phyloP scores from a whole-genome alignment of 257 asterid species.

The Striga asiatica region DNA sequence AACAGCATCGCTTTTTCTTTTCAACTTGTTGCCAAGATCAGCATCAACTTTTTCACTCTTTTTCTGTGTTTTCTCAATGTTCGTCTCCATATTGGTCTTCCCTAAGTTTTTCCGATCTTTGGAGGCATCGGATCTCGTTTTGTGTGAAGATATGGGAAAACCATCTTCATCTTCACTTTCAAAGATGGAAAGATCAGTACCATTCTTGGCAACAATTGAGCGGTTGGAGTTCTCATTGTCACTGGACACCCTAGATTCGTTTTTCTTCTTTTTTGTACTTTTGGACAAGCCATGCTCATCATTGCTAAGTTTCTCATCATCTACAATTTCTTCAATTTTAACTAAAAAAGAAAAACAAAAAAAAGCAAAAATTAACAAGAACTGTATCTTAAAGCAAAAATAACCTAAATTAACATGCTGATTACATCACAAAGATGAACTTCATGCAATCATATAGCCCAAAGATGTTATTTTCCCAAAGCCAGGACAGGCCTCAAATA shows the following conservation, averaged over 20 bases:
- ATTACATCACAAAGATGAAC: not conserved
- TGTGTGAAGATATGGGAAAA: slow-evolving; percentile 43
- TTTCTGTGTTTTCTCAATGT: slow-evolving; percentile 22
- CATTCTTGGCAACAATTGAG: slow-evolving; percentile 39
- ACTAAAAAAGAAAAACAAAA: slow-evolving; percentile 27
- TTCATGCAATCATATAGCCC: not conserved
- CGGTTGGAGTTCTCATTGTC: slow-evolving; percentile 27
- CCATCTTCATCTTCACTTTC: slow-evolving; percentile 98
- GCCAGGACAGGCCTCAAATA: not conserved
- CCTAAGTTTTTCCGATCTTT: slow-evolving; percentile 17
- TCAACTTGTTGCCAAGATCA: slow-evolving; percentile 27
- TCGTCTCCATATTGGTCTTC: slow-evolving; percentile 15
- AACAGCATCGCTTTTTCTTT: slow-evolving; percentile 45
- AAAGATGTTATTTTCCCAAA: not conserved
- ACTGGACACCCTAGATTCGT: slow-evolving; percentile 20
- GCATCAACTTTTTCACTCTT: slow-evolving; percentile 26
- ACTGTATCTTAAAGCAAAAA: not conserved
- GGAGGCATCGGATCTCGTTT: slow-evolving; percentile 18
- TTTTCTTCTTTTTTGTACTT: slow-evolving; percentile 47
- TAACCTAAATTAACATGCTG: not conserved
- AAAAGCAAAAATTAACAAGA: not conserved
- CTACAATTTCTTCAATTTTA: slow-evolving; percentile 82
- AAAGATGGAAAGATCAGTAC: slow-evolving; percentile 25
- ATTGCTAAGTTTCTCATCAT: slow-evolving; percentile 42
- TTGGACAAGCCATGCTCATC: slow-evolving; percentile 33